Conservation (phyloP, 1,139 yeast genomes). For the Geotrichum aggregatum region DNA sequence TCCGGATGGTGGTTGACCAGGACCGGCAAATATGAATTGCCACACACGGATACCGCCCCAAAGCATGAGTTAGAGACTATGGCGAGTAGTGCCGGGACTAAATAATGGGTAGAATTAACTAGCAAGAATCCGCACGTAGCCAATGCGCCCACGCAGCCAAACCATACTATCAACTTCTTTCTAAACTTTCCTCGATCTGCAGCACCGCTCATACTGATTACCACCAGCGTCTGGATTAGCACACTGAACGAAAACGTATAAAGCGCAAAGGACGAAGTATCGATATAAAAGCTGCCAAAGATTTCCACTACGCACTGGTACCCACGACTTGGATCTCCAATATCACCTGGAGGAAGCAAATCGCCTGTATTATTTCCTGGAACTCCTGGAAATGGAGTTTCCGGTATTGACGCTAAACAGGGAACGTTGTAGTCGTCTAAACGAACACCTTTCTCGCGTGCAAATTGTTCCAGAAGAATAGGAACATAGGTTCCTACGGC, state of each 20-base stretch:
- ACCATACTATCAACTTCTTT: constrained; percentile 48
- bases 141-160: constrained; percentile 54
- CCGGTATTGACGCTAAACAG: constrained; percentile 40
- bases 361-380: constrained; percentile 7
- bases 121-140: constrained; percentile 47
- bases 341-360: constrained; percentile 19
- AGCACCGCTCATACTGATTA: constrained; percentile 63
- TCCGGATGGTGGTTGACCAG: constrained; percentile 43
- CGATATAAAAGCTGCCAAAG: constrained; percentile 48
- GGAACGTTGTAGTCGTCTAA: constrained; percentile 48
- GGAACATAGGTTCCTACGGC: constrained; percentile 73
- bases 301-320: constrained; percentile 47
- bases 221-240: constrained; percentile 58
- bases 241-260: constrained; percentile 66
- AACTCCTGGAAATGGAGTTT: constrained; percentile 30
- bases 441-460: constrained; percentile 44
- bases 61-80: constrained; percentile 60
- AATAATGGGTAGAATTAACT: constrained; percentile 47
- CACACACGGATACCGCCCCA: constrained; percentile 71
- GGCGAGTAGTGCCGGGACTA: constrained; percentile 53
- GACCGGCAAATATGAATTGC: constrained; percentile 64
- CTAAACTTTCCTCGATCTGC: constrained; percentile 56
- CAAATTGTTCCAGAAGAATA: constrained; percentile 58
- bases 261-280: constrained; percentile 63
- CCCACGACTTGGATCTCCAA: constrained; percentile 23